Evolutionary conservation across 805 yeast species (phyloP).

Genomic region (Danielia oregonensis): DNA sequence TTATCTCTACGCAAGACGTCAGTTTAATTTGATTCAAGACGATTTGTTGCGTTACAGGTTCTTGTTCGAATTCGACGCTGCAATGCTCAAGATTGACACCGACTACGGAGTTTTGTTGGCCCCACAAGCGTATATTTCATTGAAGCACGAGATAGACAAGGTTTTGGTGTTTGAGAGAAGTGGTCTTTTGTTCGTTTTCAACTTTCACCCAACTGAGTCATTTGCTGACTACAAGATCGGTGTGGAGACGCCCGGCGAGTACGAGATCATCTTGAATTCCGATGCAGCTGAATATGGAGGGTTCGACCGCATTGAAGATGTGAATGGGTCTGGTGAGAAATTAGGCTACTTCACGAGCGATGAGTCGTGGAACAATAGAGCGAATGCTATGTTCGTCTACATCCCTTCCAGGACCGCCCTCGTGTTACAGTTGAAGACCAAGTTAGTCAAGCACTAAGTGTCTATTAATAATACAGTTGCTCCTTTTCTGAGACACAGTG

Average conservation of each 20-base stretch:
- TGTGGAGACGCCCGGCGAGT: slow-evolving; percentile 75
- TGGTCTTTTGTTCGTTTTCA: slow-evolving; percentile 79
- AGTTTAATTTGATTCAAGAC: slow-evolving; percentile 83
- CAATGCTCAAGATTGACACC: slow-evolving; percentile 75
- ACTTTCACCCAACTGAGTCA: slow-evolving; percentile 83
- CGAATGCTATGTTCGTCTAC: slow-evolving; percentile 71
- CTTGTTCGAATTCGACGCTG: slow-evolving; percentile 77
- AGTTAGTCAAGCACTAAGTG: slow-evolving; percentile 16
- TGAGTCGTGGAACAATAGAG: slow-evolving; percentile 75
- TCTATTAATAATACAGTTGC: too few relatives aligned
- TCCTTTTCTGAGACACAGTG: too few relatives aligned
- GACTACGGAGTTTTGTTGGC: slow-evolving; percentile 65
- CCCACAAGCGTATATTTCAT: slow-evolving; percentile 76
- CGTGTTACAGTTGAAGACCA: slow-evolving; percentile 34
- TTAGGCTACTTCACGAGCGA: slow-evolving; percentile 66
- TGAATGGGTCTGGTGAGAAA: slow-evolving; percentile 27
- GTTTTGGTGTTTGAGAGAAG: slow-evolving; percentile 75
- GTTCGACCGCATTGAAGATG: slow-evolving; percentile 55
- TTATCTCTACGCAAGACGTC: slow-evolving; percentile 92
- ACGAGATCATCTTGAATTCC: slow-evolving; percentile 69
- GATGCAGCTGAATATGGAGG: slow-evolving; percentile 79
- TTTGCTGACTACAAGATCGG: slow-evolving; percentile 88
- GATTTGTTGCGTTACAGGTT: slow-evolving; percentile 73
- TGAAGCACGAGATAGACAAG: slow-evolving; percentile 87
- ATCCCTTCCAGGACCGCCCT: slow-evolving; percentile 68